Base-by-base conservation (phyloP, 371 early-diverging fungal genomes). In the Umbelopsis sp. region DNA sequence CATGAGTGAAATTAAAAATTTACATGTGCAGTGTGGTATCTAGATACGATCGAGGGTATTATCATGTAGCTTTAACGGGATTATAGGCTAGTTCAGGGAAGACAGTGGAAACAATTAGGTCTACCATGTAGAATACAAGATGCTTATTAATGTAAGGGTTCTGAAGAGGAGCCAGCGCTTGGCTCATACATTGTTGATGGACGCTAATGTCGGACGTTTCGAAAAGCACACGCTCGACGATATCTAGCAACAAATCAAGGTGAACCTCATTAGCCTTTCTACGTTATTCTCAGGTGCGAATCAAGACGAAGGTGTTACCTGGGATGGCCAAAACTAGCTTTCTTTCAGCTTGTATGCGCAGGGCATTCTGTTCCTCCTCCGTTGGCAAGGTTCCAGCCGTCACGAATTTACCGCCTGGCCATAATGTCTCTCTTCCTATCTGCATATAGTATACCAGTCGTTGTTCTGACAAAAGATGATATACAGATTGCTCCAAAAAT, bases 391-490 rank as follows among this genome's bases (percentile, higher is more conserved):
- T 73, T 35, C 70, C 67, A 70, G 81, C 65, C 48, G 79, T 69
- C 65, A 88, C 16, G 72, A 83, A 71, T n/a, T 72, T 63, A 44
- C 86, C 84, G 41, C 83, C 81, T 1, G 88, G 87, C 88, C 88
- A 88, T 62, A 88, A 64, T 18, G 86, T 71, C 25, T 85, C 80
- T 11, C 86, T 78, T 1, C 86, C 88, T 7, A 83, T 74, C 32
- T 84, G 79, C 0, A 88, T 71, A 46, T 88, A 88, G 63, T 78
- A 82, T 11, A 86, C 84, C 12, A 88, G 63, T 20, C 77, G 83
- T 18, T 80, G 80, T 69, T 88, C 88, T 44, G 85, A 84, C n/a
- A 88, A 72, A 9, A 88, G 69, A 76, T 86, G 83, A 12, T 86
- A 66, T 9, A 88, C 80, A 11, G 86, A 78, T 71, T 85, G 86